Evolutionary conservation across 1,284 basidiomycete species (phyloP).

Genomic region (Schizophyllum amplum): DNA sequence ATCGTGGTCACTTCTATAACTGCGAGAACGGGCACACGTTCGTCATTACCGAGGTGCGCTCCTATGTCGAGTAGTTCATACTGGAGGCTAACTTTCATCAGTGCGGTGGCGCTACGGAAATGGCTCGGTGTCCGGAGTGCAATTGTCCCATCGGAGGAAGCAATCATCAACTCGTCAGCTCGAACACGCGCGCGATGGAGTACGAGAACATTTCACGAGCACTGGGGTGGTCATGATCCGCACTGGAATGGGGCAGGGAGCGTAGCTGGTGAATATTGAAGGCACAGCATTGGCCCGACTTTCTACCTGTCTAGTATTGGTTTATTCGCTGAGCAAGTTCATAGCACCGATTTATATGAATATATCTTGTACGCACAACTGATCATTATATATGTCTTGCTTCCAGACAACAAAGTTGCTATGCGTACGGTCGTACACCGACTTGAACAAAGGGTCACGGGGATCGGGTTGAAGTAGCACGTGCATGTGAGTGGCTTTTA

Average conservation of each 20-base stretch:
- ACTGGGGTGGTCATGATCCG: slow-evolving; percentile 6
- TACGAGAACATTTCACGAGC: slow-evolving; percentile 11
- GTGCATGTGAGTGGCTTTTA: too few relatives aligned
- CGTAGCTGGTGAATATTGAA: neutral
- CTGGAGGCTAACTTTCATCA: neutral
- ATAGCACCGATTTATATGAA: too few relatives aligned
- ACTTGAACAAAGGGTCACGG: too few relatives aligned
- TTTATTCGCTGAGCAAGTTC: neutral
- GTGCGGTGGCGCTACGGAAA: slow-evolving; percentile 17
- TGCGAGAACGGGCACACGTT: slow-evolving; percentile 48
- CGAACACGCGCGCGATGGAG: slow-evolving; percentile 12
- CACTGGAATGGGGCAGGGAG: slow-evolving; percentile 12
- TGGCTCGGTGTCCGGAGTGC: slow-evolving; percentile 16
- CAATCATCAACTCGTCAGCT: slow-evolving; percentile 9
- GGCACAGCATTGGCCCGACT: neutral
- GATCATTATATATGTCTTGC: too few relatives aligned
- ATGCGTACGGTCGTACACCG: too few relatives aligned
- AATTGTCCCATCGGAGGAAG: slow-evolving; percentile 12
- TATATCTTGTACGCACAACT: too few relatives aligned
- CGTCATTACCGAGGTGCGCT: slow-evolving; percentile 31
- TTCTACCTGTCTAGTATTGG: neutral
- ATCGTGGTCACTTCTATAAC: slow-evolving; percentile 42
- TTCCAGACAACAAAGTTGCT: too few relatives aligned
- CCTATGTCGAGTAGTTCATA: neutral
- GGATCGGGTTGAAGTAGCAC: neutral